Evolutionary conservation across 208 protist species (phyloP), one percentile per base, ranked within the genome.

Genomic region (Acanthamoeba triangularis): DNA sequence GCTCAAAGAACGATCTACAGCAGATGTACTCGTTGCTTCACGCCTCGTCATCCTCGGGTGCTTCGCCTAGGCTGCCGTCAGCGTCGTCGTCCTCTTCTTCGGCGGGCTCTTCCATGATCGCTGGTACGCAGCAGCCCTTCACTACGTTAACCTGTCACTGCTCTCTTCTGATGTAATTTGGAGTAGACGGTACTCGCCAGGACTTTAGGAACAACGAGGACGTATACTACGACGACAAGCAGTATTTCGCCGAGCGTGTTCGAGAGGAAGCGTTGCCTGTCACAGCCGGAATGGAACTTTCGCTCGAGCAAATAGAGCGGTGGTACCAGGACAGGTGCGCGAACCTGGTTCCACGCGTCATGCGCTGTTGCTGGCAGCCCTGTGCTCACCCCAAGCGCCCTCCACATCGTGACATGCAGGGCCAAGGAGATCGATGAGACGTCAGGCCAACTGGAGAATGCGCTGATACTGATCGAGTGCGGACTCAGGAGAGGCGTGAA

Each of bases 371-470:
- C 44, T 47, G 47, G 47, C 47, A n/a, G 14, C 13, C 47, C 47
- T n/a, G 1, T 41, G 14, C 14, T 37, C 13, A 76, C 28, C 8
- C 13, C 33, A n/a, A 13, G 28, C 11, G 10, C 65, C 13, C 25
- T 41, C 8, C 35, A 23, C 13, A 16, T 10, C 30, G n/a, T 28
- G 14, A 5, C 30, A 10, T 25, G 13, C 67, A 76, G 67, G 33
- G 67, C 33, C 25, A 37, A 76, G 67, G 59, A 93, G 20, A 93
- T 93, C 14, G 88, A 93, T 76, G 52, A 65, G 72, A 33, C 47
- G 33, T 93, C 88, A 18, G 88, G 88, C 20, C 88, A 74, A 74
- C 65, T 93, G 25, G 88, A 93, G n/a, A 65, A 93, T 76, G 33
- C 59, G 5, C 88, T 93, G 13, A 49, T 44, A 16, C 18, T 93